Evolutionary conservation across 352 stramenopile genomes (phyloP), one percentile per base, ranked within the genome.

Genomic region (Phytophthora constricta): DNA sequence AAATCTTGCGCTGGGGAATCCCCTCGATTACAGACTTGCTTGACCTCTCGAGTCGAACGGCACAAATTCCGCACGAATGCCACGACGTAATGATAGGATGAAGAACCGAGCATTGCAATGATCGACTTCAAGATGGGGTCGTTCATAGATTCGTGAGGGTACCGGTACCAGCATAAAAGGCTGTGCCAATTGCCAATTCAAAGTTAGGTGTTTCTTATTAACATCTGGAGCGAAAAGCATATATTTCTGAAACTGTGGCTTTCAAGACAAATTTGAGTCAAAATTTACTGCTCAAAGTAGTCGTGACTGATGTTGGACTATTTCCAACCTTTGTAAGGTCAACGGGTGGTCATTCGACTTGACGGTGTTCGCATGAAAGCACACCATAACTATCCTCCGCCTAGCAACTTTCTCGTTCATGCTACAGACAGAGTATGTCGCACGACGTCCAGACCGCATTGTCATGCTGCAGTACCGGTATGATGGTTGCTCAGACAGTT

Each of bases 51-150:
- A n/a, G n/a, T n/a, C n/a, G n/a, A n/a, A n/a, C n/a, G n/a, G n/a
- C n/a, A n/a, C n/a, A n/a, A n/a, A n/a, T n/a, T n/a, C n/a, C n/a
- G n/a, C n/a, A n/a, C n/a, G n/a, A n/a, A n/a, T n/a, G 41, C 46
- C 20, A 34, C 57, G 47, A 68, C 26, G 62, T 71, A 61, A 76
- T 69, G 68, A 69, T 65, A 61, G 47, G 56, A 70, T 70, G 48
- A 43, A 31, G 43, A 39, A 25, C 53, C 55, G 39, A 48, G 65
- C 59, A 69, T 68, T 72, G 56, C 22, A 16, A 60, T 37, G 66
- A 74, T 70, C 27, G 11, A 49, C 51, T 34, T 62, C n/a, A 53
- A 31, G 68, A 76, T 76, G 68, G 68, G 62, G 28, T 3, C 9
- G 41, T 47, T 23, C 41, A 47, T 47, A 47, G 41, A 47, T 47